phyloP scores from a whole-genome alignment of 129 eudicot genomes.

The Centella asiatica region DNA sequence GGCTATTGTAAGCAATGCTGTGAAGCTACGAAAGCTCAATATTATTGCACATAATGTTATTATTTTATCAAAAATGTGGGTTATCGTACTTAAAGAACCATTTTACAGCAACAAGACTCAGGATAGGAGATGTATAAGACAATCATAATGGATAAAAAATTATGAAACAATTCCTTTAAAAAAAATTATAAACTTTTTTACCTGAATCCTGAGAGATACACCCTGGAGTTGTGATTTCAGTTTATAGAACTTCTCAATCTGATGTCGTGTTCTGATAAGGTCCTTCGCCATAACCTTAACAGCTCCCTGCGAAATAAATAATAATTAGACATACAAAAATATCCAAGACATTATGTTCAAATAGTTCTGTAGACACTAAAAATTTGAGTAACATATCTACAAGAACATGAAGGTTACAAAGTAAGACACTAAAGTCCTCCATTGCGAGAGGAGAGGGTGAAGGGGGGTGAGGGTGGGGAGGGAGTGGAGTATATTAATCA shows the following conservation, averaged over 20 bases:
- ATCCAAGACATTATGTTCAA: too few species aligned
- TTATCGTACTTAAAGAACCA: not conserved
- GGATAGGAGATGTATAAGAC: not conserved
- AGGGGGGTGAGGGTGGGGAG: too few species aligned
- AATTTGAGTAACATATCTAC: too few species aligned
- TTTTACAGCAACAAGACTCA: not conserved
- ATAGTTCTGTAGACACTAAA: too few species aligned
- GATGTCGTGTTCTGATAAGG: constrained; percentile 93
- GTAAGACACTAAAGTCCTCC: too few species aligned
- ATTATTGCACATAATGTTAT: not conserved
- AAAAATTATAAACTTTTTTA: not conserved
- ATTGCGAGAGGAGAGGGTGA: too few species aligned
- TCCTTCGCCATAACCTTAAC: constrained; percentile 97
- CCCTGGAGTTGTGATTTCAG: constrained; percentile 98
- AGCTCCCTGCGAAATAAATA: constrained; percentile 53
- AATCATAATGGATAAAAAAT: not conserved
- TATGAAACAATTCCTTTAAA: not conserved
- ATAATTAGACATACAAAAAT: not conserved
- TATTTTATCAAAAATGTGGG: not conserved
- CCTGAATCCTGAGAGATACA: constrained; percentile 91
- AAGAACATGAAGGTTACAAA: not conserved
- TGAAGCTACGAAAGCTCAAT: not conserved
- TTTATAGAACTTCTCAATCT: constrained; percentile 85
- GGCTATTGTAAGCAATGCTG: not conserved
- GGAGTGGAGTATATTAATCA: too few species aligned